These are phyloP conservation scores for Sicyos edulis DNA, from an alignment of 306 rosid genomes.

Conservation along the genomic window DNA sequence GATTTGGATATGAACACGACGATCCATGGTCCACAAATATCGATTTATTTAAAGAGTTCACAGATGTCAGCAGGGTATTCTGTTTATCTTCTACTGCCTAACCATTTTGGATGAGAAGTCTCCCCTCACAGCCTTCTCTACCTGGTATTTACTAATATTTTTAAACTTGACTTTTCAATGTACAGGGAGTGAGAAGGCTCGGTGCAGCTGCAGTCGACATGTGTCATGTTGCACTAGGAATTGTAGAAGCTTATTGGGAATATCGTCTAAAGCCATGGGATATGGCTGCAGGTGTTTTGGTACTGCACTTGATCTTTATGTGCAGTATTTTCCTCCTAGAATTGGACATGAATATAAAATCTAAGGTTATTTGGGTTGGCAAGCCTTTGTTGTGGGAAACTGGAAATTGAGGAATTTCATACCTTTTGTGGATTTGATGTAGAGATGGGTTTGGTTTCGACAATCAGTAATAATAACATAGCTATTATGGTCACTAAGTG, in stretches of 20 bases:
- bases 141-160: background rate
- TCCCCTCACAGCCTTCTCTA: background rate
- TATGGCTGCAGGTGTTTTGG: slow-evolving; percentile 99
- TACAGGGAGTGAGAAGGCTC: slow-evolving; percentile 92
- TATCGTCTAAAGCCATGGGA: slow-evolving; percentile 99
- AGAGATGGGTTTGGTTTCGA: background rate
- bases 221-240: slow-evolving; percentile 95
- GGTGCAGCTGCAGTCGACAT: slow-evolving; percentile 98
- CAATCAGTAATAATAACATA: background rate
- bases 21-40: slow-evolving; percentile 89
- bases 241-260: slow-evolving; percentile 97
- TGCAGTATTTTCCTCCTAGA: background rate
- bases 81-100: slow-evolving; percentile 1
- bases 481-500: too few relatives aligned
- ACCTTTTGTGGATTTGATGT: background rate
- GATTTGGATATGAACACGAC: slow-evolving; percentile 95
- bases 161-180: slow-evolving; percentile 23
- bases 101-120: background rate
- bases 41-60: slow-evolving; percentile 76
- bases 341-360: background rate
- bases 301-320: slow-evolving; percentile 23
- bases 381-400: background rate
- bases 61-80: slow-evolving; percentile 91
- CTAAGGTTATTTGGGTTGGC: background rate
- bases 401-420: slow-evolving; percentile 3